Conservation (phyloP, 1,284 basidiomycete genomes). For the Ceratobasidium sp. region DNA sequence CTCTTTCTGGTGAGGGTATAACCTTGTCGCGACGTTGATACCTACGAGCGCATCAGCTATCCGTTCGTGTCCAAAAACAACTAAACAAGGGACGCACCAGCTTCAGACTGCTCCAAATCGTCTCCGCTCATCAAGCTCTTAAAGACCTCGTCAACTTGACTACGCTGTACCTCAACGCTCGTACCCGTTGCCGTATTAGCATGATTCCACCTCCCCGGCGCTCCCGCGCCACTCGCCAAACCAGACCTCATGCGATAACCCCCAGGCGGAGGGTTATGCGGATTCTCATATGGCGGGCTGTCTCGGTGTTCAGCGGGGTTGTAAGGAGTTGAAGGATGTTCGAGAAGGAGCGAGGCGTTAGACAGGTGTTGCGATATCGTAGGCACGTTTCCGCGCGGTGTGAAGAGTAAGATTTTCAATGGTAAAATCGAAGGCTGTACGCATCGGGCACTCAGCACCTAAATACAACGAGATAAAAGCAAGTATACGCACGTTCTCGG, state of each 20-base stretch:
- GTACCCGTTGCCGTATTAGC: slow-evolving; percentile 72
- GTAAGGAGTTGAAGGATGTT: slow-evolving; percentile 76
- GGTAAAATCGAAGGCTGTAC: slow-evolving; percentile 80
- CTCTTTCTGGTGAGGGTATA: slow-evolving; percentile 99
- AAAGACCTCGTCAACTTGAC: slow-evolving; percentile 95
- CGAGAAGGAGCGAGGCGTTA: slow-evolving; percentile 77
- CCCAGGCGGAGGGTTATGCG: slow-evolving; percentile 85
- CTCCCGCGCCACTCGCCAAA: slow-evolving; percentile 57
- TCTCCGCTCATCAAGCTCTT: slow-evolving; percentile 88
- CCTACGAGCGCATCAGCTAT: slow-evolving; percentile 63
- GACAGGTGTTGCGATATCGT: slow-evolving; percentile 84
- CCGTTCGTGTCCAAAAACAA: background rate
- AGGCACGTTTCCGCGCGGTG: slow-evolving; percentile 89
- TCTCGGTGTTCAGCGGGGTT: slow-evolving; percentile 69
- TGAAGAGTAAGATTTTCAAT: slow-evolving; percentile 90
- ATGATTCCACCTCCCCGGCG: slow-evolving; percentile 67
- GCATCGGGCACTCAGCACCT: slow-evolving; percentile 4
- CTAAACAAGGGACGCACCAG: slow-evolving; percentile 68
- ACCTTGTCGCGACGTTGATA: slow-evolving; percentile 83
- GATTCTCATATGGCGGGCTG: slow-evolving; percentile 86
- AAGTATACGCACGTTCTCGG: slow-evolving; percentile 52
- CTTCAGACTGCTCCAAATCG: slow-evolving; percentile 87
- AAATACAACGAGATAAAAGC: background rate
- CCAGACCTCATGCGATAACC: slow-evolving; percentile 65
- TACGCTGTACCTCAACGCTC: slow-evolving; percentile 91